These are phyloP conservation scores for Penicillium canescens DNA, from an alignment of 495 filamentous ascomycete species.

Conservation along the genomic window DNA sequence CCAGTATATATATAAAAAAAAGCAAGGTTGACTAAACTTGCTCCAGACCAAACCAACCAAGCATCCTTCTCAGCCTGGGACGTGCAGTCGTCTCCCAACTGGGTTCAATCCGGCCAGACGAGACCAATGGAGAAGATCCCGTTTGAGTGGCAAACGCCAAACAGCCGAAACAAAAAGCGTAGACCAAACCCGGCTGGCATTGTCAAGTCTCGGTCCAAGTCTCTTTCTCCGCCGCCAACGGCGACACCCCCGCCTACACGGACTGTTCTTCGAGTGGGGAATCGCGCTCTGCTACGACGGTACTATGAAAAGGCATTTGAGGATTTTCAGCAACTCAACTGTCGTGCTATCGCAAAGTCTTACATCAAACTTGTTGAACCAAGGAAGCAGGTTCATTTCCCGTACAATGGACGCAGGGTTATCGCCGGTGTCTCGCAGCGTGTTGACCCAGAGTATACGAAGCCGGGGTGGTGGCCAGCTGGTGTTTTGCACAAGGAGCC, in stretches of 20 bases:
- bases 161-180: slow-evolving; percentile 32
- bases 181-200: slow-evolving; percentile 20
- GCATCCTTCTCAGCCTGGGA: slow-evolving; percentile 13
- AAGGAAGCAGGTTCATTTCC: slow-evolving; percentile 80
- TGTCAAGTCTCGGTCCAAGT: slow-evolving; percentile 19
- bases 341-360: slow-evolving; percentile 63
- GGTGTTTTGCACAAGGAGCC: slow-evolving; percentile 71
- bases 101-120: slow-evolving; percentile 20
- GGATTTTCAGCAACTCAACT: slow-evolving; percentile 48
- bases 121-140: slow-evolving; percentile 33
- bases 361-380: slow-evolving; percentile 84
- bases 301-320: slow-evolving; percentile 59
- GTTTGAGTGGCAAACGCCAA: slow-evolving; percentile 37
- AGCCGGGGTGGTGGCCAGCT: slow-evolving; percentile 79
- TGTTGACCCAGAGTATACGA: slow-evolving; percentile 44
- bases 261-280: slow-evolving; percentile 55
- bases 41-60: slow-evolving; percentile 11
- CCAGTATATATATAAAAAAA: not conserved
- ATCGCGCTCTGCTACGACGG: slow-evolving; percentile 55
- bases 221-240: slow-evolving; percentile 24
- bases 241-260: slow-evolving; percentile 18
- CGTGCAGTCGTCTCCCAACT: slow-evolving; percentile 20
- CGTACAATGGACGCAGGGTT: slow-evolving; percentile 66
- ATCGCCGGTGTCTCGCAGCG: slow-evolving; percentile 39
- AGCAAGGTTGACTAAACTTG: not conserved